Conservation (phyloP, 805 yeast genomes). For the Ogataea methanolica region DNA sequence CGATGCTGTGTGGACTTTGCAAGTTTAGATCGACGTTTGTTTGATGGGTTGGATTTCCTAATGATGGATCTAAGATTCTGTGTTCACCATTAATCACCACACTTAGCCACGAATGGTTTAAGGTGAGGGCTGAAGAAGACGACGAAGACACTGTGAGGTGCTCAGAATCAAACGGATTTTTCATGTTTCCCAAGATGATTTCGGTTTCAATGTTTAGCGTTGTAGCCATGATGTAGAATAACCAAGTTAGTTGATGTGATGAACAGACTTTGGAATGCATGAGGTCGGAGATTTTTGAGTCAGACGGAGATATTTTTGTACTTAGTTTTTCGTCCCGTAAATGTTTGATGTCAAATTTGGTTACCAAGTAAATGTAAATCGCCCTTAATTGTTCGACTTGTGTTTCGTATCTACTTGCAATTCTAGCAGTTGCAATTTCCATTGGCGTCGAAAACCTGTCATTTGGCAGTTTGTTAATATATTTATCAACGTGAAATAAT, state of each 20-base stretch:
- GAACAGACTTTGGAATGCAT: slow-evolving; percentile 26
- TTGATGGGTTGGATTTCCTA: slow-evolving; percentile 58
- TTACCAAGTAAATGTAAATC: slow-evolving; percentile 56
- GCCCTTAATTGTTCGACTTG: slow-evolving; percentile 63
- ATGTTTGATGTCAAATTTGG: slow-evolving; percentile 46
- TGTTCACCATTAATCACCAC: slow-evolving; percentile 72
- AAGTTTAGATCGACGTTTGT: slow-evolving; percentile 39
- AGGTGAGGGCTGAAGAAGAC: slow-evolving; percentile 42
- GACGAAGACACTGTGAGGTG: slow-evolving; percentile 5
- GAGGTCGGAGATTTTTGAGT: slow-evolving; percentile 22
- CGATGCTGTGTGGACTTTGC: slow-evolving; percentile 21
- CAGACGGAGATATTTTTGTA: slow-evolving; percentile 26
- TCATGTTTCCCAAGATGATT: slow-evolving; percentile 76
- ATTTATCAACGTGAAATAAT: slow-evolving; percentile 39
- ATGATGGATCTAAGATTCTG: slow-evolving; percentile 69
- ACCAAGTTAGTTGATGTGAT: slow-evolving; percentile 64
- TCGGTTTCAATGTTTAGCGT: slow-evolving; percentile 70
- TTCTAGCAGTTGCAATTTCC: slow-evolving; percentile 49
- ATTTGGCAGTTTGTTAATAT: slow-evolving; percentile 33
- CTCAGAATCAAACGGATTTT: slow-evolving; percentile 63
- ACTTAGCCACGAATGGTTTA: slow-evolving; percentile 88
- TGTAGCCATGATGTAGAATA: slow-evolving; percentile 69
- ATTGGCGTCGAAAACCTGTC: slow-evolving; percentile 44
- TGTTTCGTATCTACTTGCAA: slow-evolving; percentile 47
- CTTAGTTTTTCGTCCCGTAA: slow-evolving; percentile 30